A percentile compares a stretch with the other conserved stretches of the same genome.
Conservation (phyloP, 2,329 filamentous ascomycete species). For the Bipolaris victoriae region DNA sequence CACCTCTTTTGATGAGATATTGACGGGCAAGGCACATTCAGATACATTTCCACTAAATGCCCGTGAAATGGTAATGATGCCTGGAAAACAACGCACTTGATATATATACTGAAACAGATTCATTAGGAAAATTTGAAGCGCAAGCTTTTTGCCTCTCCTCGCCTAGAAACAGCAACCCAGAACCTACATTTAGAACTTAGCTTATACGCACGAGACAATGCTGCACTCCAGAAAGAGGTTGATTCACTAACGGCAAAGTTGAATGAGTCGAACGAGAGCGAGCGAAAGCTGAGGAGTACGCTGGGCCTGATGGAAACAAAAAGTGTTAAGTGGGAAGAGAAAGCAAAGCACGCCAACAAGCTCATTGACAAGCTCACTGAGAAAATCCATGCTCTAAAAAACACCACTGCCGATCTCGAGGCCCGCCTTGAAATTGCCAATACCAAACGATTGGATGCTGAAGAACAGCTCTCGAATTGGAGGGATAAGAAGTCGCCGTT, state of each 20-base stretch:
- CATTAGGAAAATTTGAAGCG: slow-evolving; percentile 44
- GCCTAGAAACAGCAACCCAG: slow-evolving; percentile 42
- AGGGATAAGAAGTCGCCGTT: slow-evolving; percentile 37
- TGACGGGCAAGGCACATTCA: slow-evolving; percentile 38
- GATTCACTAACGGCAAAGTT: slow-evolving; percentile 50
- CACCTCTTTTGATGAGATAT: slow-evolving; percentile 21
- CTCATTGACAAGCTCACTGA: slow-evolving; percentile 36
- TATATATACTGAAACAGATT: background rate
- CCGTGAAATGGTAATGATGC: slow-evolving; percentile 35
- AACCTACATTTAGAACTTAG: slow-evolving; percentile 49
- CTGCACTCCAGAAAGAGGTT: slow-evolving; percentile 45
- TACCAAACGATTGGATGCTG: slow-evolving; percentile 50
- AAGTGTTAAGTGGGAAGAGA: slow-evolving; percentile 37
- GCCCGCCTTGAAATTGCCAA: slow-evolving; percentile 50
- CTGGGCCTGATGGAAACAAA: slow-evolving; percentile 44
- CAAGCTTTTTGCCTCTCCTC: slow-evolving; percentile 44
- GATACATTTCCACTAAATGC: slow-evolving; percentile 28
- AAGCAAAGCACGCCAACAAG: slow-evolving; percentile 35
- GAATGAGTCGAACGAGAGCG: slow-evolving; percentile 47
- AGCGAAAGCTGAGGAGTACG: slow-evolving; percentile 36
- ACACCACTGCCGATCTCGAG: slow-evolving; percentile 49
- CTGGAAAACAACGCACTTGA: background rate
- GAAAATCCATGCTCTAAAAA: slow-evolving; percentile 41
- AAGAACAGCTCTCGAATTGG: slow-evolving; percentile 45
- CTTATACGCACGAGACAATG: slow-evolving; percentile 45